A percentile compares a stretch with the other conserved stretches of the same genome.
Evolutionary conservation across 163 green algal genomes (phyloP).

Genomic region (Scenedesmus sp.): DNA sequence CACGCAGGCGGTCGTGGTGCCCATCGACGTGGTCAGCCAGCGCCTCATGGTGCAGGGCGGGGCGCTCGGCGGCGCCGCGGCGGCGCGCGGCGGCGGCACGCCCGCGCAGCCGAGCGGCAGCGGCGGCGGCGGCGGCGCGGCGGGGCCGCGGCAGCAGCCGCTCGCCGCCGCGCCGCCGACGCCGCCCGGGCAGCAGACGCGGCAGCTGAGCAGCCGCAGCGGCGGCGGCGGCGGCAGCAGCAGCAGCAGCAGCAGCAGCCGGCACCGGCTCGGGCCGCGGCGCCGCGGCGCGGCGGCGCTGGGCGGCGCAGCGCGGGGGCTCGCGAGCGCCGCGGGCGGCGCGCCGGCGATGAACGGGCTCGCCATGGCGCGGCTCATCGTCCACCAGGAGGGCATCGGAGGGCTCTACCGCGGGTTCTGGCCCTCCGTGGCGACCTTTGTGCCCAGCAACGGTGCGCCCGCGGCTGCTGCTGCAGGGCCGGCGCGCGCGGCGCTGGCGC

Average conservation of each 20-base stretch:
- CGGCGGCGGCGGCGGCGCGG: conserved; percentile 7
- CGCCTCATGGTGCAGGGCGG: conserved; percentile 57
- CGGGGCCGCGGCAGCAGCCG: background rate
- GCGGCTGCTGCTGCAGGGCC: background rate
- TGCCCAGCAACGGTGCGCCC: conserved; percentile 61
- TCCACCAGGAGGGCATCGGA: conserved; percentile 84
- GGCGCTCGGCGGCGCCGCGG: background rate
- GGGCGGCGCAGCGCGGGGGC: background rate
- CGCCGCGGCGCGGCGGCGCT: too few species aligned
- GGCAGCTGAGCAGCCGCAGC: background rate
- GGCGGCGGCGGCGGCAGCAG: conserved; percentile 10
- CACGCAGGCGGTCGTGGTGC: conserved; percentile 86
- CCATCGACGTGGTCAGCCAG: conserved; percentile 88
- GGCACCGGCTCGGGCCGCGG: background rate
- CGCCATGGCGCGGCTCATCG: conserved; percentile 73
- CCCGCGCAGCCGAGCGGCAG: background rate
- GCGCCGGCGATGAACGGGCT: conserved; percentile 59
- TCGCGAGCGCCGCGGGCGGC: background rate
- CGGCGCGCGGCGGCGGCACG: background rate
- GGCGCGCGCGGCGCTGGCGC: background rate
- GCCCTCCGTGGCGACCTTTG: conserved; percentile 84
- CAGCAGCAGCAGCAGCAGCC: conserved; percentile 21
- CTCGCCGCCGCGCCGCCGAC: background rate
- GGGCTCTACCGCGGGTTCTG: conserved; percentile 95
- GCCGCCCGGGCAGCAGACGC: background rate